Evolutionary conservation across 2,329 filamentous ascomycete genomes (phyloP).

Genomic region (Aureobasidium sp.): DNA sequence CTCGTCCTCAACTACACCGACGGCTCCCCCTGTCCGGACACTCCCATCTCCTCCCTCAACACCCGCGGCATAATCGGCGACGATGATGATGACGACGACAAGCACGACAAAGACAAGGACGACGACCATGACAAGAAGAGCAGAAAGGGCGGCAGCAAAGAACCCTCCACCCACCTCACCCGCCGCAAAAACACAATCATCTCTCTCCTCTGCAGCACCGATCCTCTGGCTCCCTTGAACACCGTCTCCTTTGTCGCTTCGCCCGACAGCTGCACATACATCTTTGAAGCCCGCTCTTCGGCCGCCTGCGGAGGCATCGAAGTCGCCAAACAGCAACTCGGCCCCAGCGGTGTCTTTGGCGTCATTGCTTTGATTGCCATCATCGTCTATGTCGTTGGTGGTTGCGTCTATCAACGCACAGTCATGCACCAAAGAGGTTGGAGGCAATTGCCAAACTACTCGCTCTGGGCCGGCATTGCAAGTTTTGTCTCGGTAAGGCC

Average conservation of each 20-base stretch:
- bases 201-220: constrained; percentile 86
- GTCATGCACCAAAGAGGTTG: constrained; percentile 92
- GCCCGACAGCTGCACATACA: constrained; percentile 87
- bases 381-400: constrained; percentile 82
- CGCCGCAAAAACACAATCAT: constrained; percentile 78
- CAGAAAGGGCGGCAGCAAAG: constrained; percentile 19
- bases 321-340: constrained; percentile 52
- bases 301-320: constrained; percentile 74
- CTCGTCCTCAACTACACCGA: constrained; percentile 46
- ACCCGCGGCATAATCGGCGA: constrained; percentile 36
- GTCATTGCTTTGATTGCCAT: constrained; percentile 75
- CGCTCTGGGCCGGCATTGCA: constrained; percentile 82
- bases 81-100: constrained; percentile 28
- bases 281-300: constrained; percentile 84
- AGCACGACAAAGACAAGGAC: constrained; percentile 27
- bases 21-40: constrained; percentile 40
- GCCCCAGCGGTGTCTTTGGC: constrained; percentile 71
- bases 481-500: constrained; percentile 76
- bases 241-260: constrained; percentile 73
- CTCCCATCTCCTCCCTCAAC: constrained; percentile 20
- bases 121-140: constrained; percentile 23
- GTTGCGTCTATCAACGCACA: constrained; percentile 90
- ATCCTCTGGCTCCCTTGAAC: constrained; percentile 61
- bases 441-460: constrained; percentile 92
- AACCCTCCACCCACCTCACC: constrained; percentile 45